Evolutionary conservation across 2,329 filamentous ascomycete species (phyloP).

Genomic region (Knufia petricola): DNA sequence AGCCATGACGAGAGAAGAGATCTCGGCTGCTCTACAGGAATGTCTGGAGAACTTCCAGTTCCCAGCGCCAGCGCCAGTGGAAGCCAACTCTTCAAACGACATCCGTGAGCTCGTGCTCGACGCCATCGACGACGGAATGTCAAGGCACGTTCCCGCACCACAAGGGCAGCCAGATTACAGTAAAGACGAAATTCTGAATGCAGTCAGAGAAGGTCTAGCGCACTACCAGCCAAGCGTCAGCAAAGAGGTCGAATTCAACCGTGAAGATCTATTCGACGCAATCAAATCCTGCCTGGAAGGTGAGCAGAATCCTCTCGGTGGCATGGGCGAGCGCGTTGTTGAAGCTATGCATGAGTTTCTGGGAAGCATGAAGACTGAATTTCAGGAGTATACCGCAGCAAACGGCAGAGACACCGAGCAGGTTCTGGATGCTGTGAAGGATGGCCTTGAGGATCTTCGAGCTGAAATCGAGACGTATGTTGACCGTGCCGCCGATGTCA

Average conservation of each 20-base stretch:
- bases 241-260: conserved; percentile 51
- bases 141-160: conserved; percentile 23
- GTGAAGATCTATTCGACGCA: conserved; percentile 48
- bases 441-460: conserved; percentile 73
- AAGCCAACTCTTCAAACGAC: conserved; percentile 26
- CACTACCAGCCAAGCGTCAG: conserved; percentile 36
- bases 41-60: conserved; percentile 80
- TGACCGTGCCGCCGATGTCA: conserved; percentile 58
- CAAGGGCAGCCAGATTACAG: conserved; percentile 37
- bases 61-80: conserved; percentile 36
- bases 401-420: conserved; percentile 78
- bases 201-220: conserved; percentile 50
- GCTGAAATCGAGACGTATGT: conserved; percentile 73
- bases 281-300: conserved; percentile 49
- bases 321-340: conserved; percentile 51
- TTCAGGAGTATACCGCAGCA: conserved; percentile 70
- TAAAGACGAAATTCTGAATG: conserved; percentile 46
- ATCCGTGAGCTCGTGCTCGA: conserved; percentile 48
- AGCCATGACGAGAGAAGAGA: conserved; percentile 64
- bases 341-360: conserved; percentile 50
- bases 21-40: conserved; percentile 73
- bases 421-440: conserved; percentile 75
- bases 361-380: conserved; percentile 52
- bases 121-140: conserved; percentile 40
- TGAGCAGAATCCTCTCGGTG: conserved; percentile 41